Evolutionary conservation across 1,284 basidiomycete genomes (phyloP).

Genomic region (Chalciporus sp.): DNA sequence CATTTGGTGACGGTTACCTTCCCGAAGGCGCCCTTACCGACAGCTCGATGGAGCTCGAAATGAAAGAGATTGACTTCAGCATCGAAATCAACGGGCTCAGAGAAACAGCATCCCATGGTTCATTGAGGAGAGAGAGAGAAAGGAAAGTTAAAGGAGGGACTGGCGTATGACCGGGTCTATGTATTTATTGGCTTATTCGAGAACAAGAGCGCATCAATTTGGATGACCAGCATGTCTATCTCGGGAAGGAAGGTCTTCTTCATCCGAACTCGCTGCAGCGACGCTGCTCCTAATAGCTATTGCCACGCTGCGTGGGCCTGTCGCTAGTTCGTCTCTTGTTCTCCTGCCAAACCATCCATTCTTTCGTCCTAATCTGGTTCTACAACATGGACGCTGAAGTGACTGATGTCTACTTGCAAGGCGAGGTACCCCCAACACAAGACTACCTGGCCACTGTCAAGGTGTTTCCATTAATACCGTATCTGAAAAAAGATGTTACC

Average conservation of each 20-base stretch:
- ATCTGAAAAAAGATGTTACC: constrained; percentile 66
- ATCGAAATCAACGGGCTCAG: constrained; percentile 90
- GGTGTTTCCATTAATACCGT: constrained; percentile 76
- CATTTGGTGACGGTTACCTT: constrained; percentile 64
- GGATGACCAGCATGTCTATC: constrained; percentile 10
- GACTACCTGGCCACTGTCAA: constrained; percentile 61
- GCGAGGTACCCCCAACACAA: constrained; percentile 54
- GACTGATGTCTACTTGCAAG: constrained; percentile 45
- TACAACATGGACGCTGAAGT: constrained; percentile 45
- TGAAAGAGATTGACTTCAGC: constrained; percentile 94
- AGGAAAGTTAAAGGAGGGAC: constrained; percentile 33
- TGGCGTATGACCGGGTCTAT: constrained; percentile 22
- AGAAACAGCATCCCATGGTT: constrained; percentile 62
- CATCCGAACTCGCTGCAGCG: not conserved
- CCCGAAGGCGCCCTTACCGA: constrained; percentile 97
- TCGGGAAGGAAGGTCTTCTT: constrained; percentile 3
- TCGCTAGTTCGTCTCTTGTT: not conserved
- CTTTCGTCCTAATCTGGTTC: not conserved
- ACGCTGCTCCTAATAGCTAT: not conserved
- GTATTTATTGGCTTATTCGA: constrained; percentile 27
- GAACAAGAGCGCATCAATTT: constrained; percentile 34
- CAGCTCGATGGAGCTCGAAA: constrained; percentile 91
- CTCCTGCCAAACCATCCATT: not conserved
- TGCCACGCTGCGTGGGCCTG: not conserved
- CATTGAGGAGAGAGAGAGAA: constrained; percentile 39